phyloP scores from a whole-genome alignment of 371 early-diverging fungal species.

The Gilbertella persicaria region DNA sequence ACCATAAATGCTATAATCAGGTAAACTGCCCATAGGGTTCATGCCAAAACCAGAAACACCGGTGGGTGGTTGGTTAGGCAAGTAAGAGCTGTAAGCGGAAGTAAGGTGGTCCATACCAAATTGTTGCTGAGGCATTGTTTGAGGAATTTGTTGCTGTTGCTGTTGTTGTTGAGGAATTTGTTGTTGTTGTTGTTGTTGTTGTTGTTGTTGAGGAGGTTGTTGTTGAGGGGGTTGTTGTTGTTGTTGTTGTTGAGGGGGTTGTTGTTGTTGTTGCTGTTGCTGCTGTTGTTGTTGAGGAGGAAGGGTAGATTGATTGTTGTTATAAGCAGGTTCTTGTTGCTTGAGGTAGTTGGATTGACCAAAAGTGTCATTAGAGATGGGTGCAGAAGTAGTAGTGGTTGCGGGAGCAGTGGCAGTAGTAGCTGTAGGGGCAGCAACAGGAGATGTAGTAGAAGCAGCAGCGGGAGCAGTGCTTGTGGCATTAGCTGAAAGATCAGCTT shows the following conservation, averaged over 20 bases:
- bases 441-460: slow-evolving; percentile 11
- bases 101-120: slow-evolving; percentile 57
- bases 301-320: background rate
- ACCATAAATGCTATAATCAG: slow-evolving; percentile 53
- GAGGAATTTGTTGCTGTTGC: background rate
- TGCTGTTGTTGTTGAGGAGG: slow-evolving; percentile 21
- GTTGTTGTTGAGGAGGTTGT: slow-evolving; percentile 20
- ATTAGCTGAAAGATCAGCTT: slow-evolving; percentile 14
- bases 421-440: slow-evolving; percentile 17
- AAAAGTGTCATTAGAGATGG: slow-evolving; percentile 3
- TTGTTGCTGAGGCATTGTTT: slow-evolving; percentile 23
- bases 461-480: slow-evolving; percentile 7
- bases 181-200: slow-evolving; percentile 30
- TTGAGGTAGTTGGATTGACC: slow-evolving; percentile 15
- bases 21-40: slow-evolving; percentile 67
- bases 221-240: slow-evolving; percentile 1
- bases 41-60: slow-evolving; percentile 70
- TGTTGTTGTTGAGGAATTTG: slow-evolving; percentile 28
- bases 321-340: slow-evolving; percentile 20
- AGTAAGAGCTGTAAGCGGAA: slow-evolving; percentile 60
- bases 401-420: slow-evolving; percentile 4
- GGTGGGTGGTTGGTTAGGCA: slow-evolving; percentile 58
- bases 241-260: slow-evolving; percentile 5
- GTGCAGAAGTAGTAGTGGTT: background rate
- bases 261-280: slow-evolving; percentile 10